Evolutionary conservation across 1,284 basidiomycete genomes (phyloP).

Genomic region (Schizophyllum amplum): DNA sequence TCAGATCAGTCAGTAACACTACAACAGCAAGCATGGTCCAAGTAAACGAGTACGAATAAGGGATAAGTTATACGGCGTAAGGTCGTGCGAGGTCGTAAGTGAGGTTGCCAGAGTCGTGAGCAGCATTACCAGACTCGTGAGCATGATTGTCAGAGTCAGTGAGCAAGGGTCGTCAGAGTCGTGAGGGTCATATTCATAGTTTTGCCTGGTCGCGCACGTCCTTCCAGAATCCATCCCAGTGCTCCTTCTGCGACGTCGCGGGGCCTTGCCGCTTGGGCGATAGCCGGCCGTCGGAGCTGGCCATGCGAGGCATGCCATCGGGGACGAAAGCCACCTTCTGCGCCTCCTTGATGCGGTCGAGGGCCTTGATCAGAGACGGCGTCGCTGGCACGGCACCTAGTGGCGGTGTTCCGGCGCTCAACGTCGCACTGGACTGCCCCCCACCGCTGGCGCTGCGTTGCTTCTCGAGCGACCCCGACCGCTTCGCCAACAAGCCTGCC

Average conservation of each 20-base stretch:
- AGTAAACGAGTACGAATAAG: background rate
- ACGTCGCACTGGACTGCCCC: slow-evolving; percentile 5
- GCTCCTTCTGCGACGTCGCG: slow-evolving; percentile 6
- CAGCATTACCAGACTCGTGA: too few species aligned
- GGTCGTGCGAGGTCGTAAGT: too few species aligned
- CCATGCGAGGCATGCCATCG: slow-evolving; percentile 7
- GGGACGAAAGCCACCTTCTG: slow-evolving; percentile 37
- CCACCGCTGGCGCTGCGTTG: too few species aligned
- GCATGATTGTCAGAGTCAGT: background rate
- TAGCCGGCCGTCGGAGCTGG: background rate
- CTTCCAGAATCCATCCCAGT: slow-evolving; percentile 13
- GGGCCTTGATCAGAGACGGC: slow-evolving; percentile 50
- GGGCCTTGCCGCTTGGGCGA: background rate
- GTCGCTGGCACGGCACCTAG: slow-evolving; percentile 45
- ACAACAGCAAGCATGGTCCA: background rate
- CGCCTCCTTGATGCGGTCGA: slow-evolving; percentile 47
- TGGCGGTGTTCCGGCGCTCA: slow-evolving; percentile 12
- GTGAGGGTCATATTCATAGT: background rate
- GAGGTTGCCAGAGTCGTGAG: background rate
- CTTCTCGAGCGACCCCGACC: slow-evolving; percentile 4
- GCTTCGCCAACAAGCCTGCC: slow-evolving; percentile 9
- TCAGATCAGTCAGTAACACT: background rate
- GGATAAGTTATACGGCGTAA: background rate
- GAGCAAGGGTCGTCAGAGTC: background rate
- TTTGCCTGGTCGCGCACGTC: slow-evolving; percentile 11